Conservation (phyloP, 352 stramenopile genomes). For the Phytopythium oedochilum region DNA sequence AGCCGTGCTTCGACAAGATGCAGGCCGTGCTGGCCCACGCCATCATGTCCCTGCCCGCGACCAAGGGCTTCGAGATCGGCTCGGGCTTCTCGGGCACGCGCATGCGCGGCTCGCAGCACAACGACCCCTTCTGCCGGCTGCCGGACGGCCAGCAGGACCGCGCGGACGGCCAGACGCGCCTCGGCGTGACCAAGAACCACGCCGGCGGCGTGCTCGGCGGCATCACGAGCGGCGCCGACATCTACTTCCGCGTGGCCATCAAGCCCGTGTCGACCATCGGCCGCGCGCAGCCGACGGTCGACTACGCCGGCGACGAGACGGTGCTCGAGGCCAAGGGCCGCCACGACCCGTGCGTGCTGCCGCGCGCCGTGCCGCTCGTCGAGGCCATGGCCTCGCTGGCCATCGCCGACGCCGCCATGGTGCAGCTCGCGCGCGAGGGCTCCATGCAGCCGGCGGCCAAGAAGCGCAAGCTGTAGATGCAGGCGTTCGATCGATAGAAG, state of each 20-base stretch:
- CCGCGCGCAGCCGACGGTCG: constrained; percentile 92
- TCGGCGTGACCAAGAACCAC: constrained; percentile 85
- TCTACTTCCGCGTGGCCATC: constrained; percentile 98
- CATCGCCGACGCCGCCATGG: constrained; percentile 95
- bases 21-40: constrained; percentile 98
- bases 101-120: constrained; percentile 97
- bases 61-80: constrained; percentile 99
- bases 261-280: constrained; percentile 99
- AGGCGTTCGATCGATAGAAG: too few species aligned
- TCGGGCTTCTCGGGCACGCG: constrained; percentile 94
- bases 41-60: constrained; percentile 98
- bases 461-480: constrained; percentile 49
- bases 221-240: constrained; percentile 98
- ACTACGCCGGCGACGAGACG: constrained; percentile 94
- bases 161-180: constrained; percentile 31
- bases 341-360: constrained; percentile 98
- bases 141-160: constrained; percentile 9
- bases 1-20: constrained; percentile 99
- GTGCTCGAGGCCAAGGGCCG: constrained; percentile 96
- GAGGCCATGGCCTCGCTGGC: constrained; percentile 98
- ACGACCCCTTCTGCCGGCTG: constrained; percentile 94
- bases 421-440: constrained; percentile 90
- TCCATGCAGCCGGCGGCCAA: constrained; percentile 47
- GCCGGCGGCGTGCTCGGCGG: constrained; percentile 96
- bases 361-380: constrained; percentile 95